These are phyloP conservation scores for Aspergillus homomorphus DNA, from an alignment of 495 filamentous ascomycete genomes.

Conservation along the genomic window DNA sequence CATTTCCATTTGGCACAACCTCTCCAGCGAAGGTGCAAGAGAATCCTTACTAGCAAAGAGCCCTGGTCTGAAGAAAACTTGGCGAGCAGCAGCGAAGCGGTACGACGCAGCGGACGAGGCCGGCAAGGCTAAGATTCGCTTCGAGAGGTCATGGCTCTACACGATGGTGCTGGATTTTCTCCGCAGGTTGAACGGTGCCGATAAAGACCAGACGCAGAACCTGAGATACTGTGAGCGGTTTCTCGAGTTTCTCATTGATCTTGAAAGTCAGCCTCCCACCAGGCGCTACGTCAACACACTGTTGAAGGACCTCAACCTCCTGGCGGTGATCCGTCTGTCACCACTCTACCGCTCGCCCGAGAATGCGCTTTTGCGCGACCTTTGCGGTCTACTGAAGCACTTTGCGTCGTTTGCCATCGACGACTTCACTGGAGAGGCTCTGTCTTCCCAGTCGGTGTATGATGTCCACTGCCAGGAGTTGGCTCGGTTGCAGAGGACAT, in stretches of 20 bases:
- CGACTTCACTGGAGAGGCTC: constrained; percentile 79
- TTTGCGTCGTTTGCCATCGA: constrained; percentile 87
- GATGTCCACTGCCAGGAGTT: constrained; percentile 73
- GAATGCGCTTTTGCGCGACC: constrained; percentile 78
- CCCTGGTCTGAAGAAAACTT: constrained; percentile 75
- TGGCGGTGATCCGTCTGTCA: constrained; percentile 77
- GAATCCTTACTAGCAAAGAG: constrained; percentile 67
- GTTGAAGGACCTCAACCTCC: constrained; percentile 84
- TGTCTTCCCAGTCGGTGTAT: constrained; percentile 68
- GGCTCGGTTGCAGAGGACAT: constrained; percentile 74
- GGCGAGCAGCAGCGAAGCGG: constrained; percentile 81
- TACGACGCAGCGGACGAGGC: constrained; percentile 84
- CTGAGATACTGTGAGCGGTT: constrained; percentile 88
- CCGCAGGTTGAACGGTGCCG: constrained; percentile 60
- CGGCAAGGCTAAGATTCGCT: constrained; percentile 73
- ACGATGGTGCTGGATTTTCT: constrained; percentile 83
- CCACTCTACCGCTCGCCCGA: constrained; percentile 69
- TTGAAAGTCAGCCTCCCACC: constrained; percentile 91
- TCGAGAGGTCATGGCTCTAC: constrained; percentile 93
- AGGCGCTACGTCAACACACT: constrained; percentile 90
- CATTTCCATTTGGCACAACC: constrained; percentile 92
- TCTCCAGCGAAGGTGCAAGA: constrained; percentile 68
- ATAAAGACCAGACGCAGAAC: constrained; percentile 54
- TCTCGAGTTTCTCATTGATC: constrained; percentile 83
- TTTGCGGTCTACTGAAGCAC: constrained; percentile 74